These are phyloP conservation scores for Alternaria burnsii DNA, from an alignment of 2,329 filamentous ascomycete genomes.

Conservation along the genomic window DNA sequence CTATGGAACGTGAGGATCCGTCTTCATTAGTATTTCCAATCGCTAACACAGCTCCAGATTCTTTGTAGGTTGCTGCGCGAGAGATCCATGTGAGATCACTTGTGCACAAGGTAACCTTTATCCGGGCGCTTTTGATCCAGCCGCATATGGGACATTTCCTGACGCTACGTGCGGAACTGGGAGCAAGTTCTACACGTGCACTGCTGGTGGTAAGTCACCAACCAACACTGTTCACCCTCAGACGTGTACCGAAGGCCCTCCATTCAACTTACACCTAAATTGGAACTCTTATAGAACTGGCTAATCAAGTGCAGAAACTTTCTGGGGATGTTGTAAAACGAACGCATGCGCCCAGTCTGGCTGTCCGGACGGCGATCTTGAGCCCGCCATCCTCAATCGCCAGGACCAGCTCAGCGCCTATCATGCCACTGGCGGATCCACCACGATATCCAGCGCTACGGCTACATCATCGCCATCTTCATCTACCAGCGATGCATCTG, in stretches of 20 bases:
- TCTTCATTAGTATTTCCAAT: too few relatives aligned
- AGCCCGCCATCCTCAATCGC: slow-evolving; percentile 27
- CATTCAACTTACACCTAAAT: neutral
- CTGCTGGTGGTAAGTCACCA: slow-evolving; percentile 13
- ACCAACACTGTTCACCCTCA: neutral
- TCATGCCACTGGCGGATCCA: slow-evolving; percentile 19
- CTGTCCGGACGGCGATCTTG: slow-evolving; percentile 42
- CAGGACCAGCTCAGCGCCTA: slow-evolving; percentile 24
- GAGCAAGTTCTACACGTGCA: slow-evolving; percentile 49
- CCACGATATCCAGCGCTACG: slow-evolving; percentile 8
- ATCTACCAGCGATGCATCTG: neutral
- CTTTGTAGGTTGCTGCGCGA: slow-evolving; percentile 52
- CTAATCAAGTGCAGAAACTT: slow-evolving; percentile 24
- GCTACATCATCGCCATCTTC: slow-evolving; percentile 9
- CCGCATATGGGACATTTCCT: slow-evolving; percentile 40
- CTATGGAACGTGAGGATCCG: slow-evolving; percentile 21
- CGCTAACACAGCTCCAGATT: slow-evolving; percentile 14
- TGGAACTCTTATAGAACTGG: neutral
- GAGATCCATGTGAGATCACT: slow-evolving; percentile 46
- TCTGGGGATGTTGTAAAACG: slow-evolving; percentile 51
- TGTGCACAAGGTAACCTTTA: slow-evolving; percentile 45
- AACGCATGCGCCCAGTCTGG: slow-evolving; percentile 44
- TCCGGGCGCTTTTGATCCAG: slow-evolving; percentile 44
- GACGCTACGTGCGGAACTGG: slow-evolving; percentile 41
- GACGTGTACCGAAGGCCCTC: neutral